These are phyloP conservation scores for Lasiodiplodia citricola DNA, from an alignment of 2,329 filamentous ascomycete genomes.

Conservation along the genomic window DNA sequence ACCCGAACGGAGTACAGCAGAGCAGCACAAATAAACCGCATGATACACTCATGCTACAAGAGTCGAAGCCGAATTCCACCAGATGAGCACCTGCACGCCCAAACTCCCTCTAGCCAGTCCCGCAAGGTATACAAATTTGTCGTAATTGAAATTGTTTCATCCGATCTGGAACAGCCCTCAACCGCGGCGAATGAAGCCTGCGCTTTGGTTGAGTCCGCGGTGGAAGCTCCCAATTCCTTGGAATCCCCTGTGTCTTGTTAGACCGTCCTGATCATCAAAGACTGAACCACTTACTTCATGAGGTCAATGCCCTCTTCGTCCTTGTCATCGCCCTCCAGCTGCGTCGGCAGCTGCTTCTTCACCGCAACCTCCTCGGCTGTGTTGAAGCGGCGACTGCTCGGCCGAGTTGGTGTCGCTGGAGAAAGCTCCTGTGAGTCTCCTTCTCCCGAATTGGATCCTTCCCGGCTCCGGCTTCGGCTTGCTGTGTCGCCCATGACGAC, in stretches of 20 bases:
- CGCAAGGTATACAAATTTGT: constrained; percentile 1
- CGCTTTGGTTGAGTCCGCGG: constrained; percentile 24
- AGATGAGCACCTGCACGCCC: not conserved
- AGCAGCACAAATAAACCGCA: not conserved
- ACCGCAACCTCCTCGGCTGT: constrained; percentile 23
- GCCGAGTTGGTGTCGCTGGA: constrained; percentile 23
- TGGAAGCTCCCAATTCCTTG: constrained; percentile 57
- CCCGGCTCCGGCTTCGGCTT: constrained; percentile 31
- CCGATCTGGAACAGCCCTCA: not conserved
- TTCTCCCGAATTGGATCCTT: constrained; percentile 23
- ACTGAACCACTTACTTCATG: constrained; percentile 49
- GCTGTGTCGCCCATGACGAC: constrained; percentile 42
- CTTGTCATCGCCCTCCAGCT: constrained; percentile 43
- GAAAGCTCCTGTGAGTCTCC: constrained; percentile 24
- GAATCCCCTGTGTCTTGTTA: constrained; percentile 48
- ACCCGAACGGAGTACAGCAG: not conserved
- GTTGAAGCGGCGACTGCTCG: constrained; percentile 26
- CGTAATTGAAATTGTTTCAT: not conserved
- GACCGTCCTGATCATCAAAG: not conserved
- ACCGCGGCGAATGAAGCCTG: constrained; percentile 25
- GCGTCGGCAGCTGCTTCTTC: constrained; percentile 28
- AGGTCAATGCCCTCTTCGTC: constrained; percentile 56
- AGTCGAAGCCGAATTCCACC: not conserved
- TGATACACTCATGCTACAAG: constrained; percentile 9
- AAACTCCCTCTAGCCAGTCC: constrained; percentile 8